A percentile compares a stretch with the other conserved stretches of the same genome.
phyloP scores from a whole-genome alignment of 176 grass and related monocot genomes.

The Phoenix dactylifera region DNA sequence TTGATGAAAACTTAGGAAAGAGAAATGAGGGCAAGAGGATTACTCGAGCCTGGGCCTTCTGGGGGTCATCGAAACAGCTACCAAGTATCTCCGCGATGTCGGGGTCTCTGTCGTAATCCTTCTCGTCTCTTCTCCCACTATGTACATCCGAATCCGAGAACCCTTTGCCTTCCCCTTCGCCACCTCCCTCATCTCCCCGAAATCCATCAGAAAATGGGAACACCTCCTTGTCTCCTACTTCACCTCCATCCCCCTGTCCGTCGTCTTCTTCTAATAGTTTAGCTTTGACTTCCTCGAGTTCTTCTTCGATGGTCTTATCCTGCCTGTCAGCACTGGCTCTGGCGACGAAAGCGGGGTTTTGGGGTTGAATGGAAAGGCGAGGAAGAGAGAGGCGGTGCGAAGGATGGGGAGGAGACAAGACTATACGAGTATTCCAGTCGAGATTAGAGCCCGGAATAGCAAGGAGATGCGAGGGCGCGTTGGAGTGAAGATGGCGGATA shows the following conservation, averaged over 20 bases:
- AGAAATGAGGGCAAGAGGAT: slow-evolving; percentile 1
- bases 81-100: slow-evolving; percentile 77
- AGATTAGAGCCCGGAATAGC: slow-evolving; percentile 10
- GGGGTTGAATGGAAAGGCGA: neutral
- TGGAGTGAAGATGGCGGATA: slow-evolving; percentile 16
- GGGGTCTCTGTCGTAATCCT: slow-evolving; percentile 61
- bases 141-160: slow-evolving; percentile 3
- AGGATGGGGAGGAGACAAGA: neutral
- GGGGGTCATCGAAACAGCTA: slow-evolving; percentile 70
- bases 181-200: neutral
- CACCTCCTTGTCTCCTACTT: neutral
- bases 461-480: slow-evolving; percentile 1
- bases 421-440: too few relatives aligned
- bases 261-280: neutral
- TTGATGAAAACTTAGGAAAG: neutral
- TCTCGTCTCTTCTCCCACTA: slow-evolving; percentile 8
- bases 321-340: slow-evolving; percentile 9
- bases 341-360: slow-evolving; percentile 5
- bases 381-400: neutral
- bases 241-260: neutral
- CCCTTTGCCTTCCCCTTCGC: neutral
- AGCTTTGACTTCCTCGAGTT: slow-evolving; percentile 8
- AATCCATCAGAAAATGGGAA: slow-evolving; percentile 22
- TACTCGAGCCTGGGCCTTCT: slow-evolving; percentile 69
- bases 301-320: slow-evolving; percentile 18